Evolutionary conservation across 371 early-diverging fungal species (phyloP), one percentile per base, ranked within the genome.

Genomic region (Capniomyces stellatus): DNA sequence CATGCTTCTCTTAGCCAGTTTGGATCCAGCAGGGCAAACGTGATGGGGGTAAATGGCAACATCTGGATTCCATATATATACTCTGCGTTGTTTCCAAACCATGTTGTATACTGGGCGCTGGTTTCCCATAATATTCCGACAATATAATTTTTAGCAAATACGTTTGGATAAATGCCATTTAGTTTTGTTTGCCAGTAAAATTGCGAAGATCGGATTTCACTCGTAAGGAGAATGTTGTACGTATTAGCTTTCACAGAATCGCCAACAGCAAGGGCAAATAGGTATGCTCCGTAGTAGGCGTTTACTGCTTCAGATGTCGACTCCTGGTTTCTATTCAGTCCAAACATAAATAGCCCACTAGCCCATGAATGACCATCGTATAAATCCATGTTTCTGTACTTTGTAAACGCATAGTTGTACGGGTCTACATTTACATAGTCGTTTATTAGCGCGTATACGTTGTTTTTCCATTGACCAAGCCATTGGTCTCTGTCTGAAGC

Each of bases 281-380:
- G 71, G 23, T 77, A 77, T 19, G 64, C 59, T 12, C 78, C 85
- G 63, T 81, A 86, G 60, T 77, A 82, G 15, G 78, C 73, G 51
- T 86, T 84, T 58, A 84, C 70, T 13, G 81, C 77, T 61, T 86
- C 85, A 0, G 82, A 79, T 0, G 81, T 73, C 15, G 81, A 81
- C 59, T 86, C 85, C 57, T 83, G 83, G 59, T 86, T 81, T 51
- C 78, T 75, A 54, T 82, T 79, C 52, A 83, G 83, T 1, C 72
- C 79, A 58, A 78, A 71, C 12, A 76, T 62, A 51, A 73, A 71
- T 31, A 78, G 66, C 24, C 85, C 87, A 3, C 76, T 75, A 0
- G 87, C 83, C 79, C 82, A 83, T 28, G 80, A 82, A 56, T 84
- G 84, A 2, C 84, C 84, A 51, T 80, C 80, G 58, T 70, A 86